A percentile compares a stretch with the other conserved stretches of the same genome.
These are phyloP conservation scores for Laetiporus sulphureus DNA, from an alignment of 1,284 basidiomycete genomes.

Conservation along the genomic window DNA sequence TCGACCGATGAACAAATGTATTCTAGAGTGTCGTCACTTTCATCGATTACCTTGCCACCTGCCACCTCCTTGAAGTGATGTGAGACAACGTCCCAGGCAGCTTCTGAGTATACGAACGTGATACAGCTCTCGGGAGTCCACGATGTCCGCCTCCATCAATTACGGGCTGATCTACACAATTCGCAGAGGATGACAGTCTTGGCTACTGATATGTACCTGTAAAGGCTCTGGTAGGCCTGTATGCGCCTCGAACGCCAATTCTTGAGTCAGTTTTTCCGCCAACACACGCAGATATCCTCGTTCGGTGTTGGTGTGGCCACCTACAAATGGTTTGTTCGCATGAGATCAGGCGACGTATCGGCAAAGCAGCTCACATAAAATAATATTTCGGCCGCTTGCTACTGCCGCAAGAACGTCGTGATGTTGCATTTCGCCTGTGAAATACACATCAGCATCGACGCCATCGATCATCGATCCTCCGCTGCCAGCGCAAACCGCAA, in stretches of 20 bases:
- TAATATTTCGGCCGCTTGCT: conserved; percentile 66
- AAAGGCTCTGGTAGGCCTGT: conserved; percentile 19
- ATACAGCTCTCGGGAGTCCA: not conserved
- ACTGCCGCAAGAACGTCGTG: conserved; percentile 80
- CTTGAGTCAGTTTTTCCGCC: conserved; percentile 50
- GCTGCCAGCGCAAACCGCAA: conserved; percentile 85
- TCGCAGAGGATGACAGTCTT: conserved; percentile 51
- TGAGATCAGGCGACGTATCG: no score
- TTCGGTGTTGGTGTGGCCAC: conserved; percentile 77
- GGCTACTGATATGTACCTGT: conserved; percentile 47
- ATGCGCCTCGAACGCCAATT: conserved; percentile 29
- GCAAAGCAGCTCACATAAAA: conserved; percentile 72
- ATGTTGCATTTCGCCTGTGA: conserved; percentile 91
- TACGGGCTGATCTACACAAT: conserved; percentile 19
- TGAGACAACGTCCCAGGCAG: not conserved
- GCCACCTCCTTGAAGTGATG: not conserved
- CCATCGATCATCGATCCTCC: conserved; percentile 71
- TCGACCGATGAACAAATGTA: conserved; percentile 32
- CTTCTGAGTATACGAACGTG: no score
- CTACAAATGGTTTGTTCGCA: no score
- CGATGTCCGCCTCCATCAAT: not conserved
- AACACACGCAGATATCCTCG: conserved; percentile 77
- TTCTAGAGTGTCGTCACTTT: conserved; percentile 1
- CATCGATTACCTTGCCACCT: not conserved
- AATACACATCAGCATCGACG: conserved; percentile 72